phyloP scores from a whole-genome alignment of 164 flowering plant genomes.

The Houttuynia cordata region DNA sequence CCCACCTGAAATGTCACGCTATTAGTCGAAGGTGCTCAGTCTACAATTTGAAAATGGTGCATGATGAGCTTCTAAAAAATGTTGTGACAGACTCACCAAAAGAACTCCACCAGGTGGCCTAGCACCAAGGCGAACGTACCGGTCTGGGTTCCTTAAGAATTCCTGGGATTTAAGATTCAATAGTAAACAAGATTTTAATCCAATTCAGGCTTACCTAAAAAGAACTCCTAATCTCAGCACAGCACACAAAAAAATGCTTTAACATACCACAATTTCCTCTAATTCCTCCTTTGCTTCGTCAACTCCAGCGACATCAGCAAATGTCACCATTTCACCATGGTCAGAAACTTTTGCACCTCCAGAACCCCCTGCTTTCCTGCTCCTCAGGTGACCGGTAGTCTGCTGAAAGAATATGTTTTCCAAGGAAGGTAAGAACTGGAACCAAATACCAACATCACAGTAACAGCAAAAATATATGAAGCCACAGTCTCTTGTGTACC shows the following conservation, averaged over 20 bases:
- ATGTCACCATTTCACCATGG: slow-evolving; percentile 68
- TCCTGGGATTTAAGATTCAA: slow-evolving; percentile 42
- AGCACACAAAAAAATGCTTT: background rate
- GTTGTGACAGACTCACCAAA: slow-evolving; percentile 57
- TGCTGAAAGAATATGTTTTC: slow-evolving; percentile 30
- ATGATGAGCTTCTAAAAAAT: background rate
- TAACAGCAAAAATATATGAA: no score
- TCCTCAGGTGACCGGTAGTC: slow-evolving; percentile 81
- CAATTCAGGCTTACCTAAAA: background rate
- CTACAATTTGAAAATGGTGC: background rate
- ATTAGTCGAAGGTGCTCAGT: slow-evolving; percentile 3
- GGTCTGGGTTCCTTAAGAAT: slow-evolving; percentile 89
- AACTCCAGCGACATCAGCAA: slow-evolving; percentile 98
- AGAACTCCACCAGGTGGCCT: slow-evolving; percentile 99
- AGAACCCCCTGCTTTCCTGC: slow-evolving; percentile 63
- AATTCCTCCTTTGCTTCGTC: slow-evolving; percentile 99
- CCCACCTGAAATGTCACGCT: slow-evolving; percentile 65
- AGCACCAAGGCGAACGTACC: slow-evolving; percentile 78
- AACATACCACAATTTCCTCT: slow-evolving; percentile 94
- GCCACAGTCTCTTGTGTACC: slow-evolving; percentile 24
- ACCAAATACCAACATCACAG: background rate
- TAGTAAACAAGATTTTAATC: background rate
- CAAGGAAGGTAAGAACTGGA: background rate
- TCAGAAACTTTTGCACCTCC: slow-evolving; percentile 68
- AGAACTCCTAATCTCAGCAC: background rate